Conservation (phyloP, 805 yeast species). For the Metschnikowia picachoensis region DNA sequence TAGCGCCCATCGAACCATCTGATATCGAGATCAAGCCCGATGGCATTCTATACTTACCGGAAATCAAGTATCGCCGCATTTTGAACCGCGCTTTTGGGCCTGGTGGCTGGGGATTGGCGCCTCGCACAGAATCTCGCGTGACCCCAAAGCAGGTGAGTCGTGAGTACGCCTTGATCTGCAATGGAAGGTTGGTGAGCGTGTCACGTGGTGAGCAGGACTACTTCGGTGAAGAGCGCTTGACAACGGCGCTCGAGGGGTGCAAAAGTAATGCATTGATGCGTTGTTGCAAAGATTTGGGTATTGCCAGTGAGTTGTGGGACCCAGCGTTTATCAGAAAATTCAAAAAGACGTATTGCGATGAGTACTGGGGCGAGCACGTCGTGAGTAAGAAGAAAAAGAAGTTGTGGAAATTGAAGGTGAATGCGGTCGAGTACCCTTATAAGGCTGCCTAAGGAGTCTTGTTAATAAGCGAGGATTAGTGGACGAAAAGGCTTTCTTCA, state of each 20-base stretch:
- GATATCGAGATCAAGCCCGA: constrained; percentile 96
- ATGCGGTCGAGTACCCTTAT: constrained; percentile 82
- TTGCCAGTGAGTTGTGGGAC: constrained; percentile 97
- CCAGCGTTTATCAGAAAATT: constrained; percentile 68
- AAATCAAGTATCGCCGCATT: constrained; percentile 89
- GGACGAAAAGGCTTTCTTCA: too few relatives aligned
- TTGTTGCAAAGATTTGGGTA: constrained; percentile 95
- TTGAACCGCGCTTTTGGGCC: constrained; percentile 93
- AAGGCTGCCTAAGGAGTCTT: constrained; percentile 28
- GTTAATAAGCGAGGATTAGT: neutral
- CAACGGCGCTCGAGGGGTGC: constrained; percentile 97
- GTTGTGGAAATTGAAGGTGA: constrained; percentile 81
- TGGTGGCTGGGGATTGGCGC: constrained; percentile 98
- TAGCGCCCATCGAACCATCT: constrained; percentile 56
- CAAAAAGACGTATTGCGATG: constrained; percentile 57
- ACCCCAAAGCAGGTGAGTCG: constrained; percentile 75
- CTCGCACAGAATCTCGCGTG: constrained; percentile 79
- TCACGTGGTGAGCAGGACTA: constrained; percentile 96
- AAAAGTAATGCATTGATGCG: constrained; percentile 96
- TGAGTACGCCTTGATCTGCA: constrained; percentile 84
- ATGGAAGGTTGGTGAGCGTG: constrained; percentile 83
- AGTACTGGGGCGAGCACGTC: constrained; percentile 80
- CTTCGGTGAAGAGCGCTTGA: constrained; percentile 78
- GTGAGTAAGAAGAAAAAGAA: constrained; percentile 81
- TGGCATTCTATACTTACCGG: constrained; percentile 88